Base-by-base conservation (phyloP, 495 filamentous ascomycete species). In the Talaromyces stipitatus region DNA sequence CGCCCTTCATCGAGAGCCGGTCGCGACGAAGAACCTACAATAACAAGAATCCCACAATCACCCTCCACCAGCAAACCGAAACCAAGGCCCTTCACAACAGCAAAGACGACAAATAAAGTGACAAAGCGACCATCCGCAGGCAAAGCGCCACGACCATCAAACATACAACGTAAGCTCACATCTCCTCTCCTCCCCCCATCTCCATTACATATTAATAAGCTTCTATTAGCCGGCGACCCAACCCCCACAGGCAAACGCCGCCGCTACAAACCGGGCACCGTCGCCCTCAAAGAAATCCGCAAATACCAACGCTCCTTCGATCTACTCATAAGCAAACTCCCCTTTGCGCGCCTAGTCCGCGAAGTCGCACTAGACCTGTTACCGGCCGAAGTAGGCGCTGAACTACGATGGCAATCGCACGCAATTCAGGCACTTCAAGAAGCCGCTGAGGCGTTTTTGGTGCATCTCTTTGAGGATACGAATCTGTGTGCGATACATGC, bases 401-500 rank as follows among this genome's bases (percentile, higher is more conserved):
- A 89, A 48, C 77, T 94, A 61, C 84, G 92, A 14, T 97, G 91
- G 91, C 92, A 97, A 68, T 91, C 88, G 28, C 88, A 92, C 64
- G 92, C 92, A 3, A 89, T 97, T 58, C 79, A 83, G 58, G 92
- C 92, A 3, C 77, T 97, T 6, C 92, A 97, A 63, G 92, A 97
- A 75, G 88, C 92, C 2, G 80, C 90, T 2, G 92, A 97, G 65
- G 92, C 92, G 0, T 97, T 92, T 70, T 78, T 97, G 16, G 88
- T 97, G 14, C 90, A 95, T 72, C 70, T 97, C 0, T 97, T 97
- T 70, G 91, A 96, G 69, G 92, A 97, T 67, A 88, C 91, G 20
- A 96, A 97, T 72, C 80, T 97, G 26, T 94, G 92, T 72, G 92
- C 92, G 16, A 88, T 97, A 27, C 92, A 97, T 68, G 92, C 92